These are phyloP conservation scores for Kwoniella shivajii DNA, from an alignment of 1,284 basidiomycete species.

Conservation along the genomic window DNA sequence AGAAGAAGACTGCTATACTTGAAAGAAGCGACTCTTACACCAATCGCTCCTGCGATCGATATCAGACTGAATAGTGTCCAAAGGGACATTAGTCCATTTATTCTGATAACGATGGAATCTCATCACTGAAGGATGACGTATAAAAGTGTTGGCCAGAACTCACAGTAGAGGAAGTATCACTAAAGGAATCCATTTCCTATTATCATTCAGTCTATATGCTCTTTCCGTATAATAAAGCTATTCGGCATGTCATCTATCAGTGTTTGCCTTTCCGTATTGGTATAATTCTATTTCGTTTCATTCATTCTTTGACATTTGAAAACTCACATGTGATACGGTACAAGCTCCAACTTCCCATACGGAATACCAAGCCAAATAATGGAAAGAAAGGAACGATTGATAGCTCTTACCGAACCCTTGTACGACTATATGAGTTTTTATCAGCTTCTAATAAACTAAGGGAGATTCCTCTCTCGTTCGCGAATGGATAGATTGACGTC, in stretches of 20 bases:
- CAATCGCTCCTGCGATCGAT: background rate
- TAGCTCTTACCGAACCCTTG: conserved; percentile 2
- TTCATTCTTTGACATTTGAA: background rate
- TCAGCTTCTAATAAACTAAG: too few species aligned
- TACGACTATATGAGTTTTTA: too few species aligned
- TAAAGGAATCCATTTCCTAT: background rate
- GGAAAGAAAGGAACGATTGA: background rate
- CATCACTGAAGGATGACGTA: too few species aligned
- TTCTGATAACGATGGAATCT: too few species aligned
- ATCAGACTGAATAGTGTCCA: background rate
- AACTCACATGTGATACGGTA: conserved; percentile 3
- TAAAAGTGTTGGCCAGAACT: too few species aligned
- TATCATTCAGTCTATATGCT: conserved; percentile 6
- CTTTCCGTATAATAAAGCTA: conserved; percentile 5
- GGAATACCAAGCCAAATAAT: background rate
- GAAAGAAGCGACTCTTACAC: background rate
- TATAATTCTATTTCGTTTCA: background rate
- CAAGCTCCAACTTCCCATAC: background rate
- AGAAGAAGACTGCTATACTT: too few species aligned
- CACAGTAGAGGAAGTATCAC: background rate
- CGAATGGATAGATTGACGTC: too few species aligned
- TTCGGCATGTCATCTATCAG: background rate
- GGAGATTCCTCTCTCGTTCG: too few species aligned
- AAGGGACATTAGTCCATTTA: too few species aligned
- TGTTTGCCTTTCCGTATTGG: too few species aligned